These are phyloP conservation scores for Pezicula rhizophila DNA, from an alignment of 2,329 filamentous ascomycete genomes.

Conservation along the genomic window DNA sequence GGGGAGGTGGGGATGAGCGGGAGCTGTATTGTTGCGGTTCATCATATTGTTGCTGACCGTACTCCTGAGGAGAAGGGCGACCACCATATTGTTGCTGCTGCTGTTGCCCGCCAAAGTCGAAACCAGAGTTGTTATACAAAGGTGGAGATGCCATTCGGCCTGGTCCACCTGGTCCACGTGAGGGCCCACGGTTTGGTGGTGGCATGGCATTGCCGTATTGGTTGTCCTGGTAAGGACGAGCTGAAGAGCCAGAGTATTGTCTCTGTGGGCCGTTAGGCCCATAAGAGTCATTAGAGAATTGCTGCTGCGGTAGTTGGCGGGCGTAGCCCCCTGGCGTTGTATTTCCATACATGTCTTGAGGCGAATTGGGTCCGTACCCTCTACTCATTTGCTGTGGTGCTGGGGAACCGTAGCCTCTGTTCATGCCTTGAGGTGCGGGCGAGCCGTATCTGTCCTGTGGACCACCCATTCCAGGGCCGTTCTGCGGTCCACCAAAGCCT, in stretches of 20 bases:
- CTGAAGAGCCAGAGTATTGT: slow-evolving; percentile 15
- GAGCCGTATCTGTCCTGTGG: slow-evolving; percentile 6
- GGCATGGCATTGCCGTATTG: slow-evolving; percentile 7
- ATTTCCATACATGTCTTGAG: slow-evolving; percentile 15
- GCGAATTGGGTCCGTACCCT: slow-evolving; percentile 6
- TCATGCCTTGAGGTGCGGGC: slow-evolving; percentile 2
- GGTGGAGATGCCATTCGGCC: slow-evolving; percentile 19
- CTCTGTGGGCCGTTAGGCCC: slow-evolving; percentile 15
- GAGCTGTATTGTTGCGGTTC: slow-evolving; percentile 7
- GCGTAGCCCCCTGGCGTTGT: slow-evolving; percentile 8
- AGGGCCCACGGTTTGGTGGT: slow-evolving; percentile 8
- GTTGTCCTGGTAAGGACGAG: slow-evolving; percentile 7
- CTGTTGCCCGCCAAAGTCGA: slow-evolving; percentile 17
- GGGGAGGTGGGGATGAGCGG: slow-evolving; percentile 8
- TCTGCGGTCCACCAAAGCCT: slow-evolving; percentile 10
- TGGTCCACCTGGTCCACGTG: slow-evolving; percentile 14
- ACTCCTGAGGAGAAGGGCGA: not conserved
- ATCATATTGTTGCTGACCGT: not conserved
- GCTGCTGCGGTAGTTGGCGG: slow-evolving; percentile 13
- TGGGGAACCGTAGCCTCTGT: slow-evolving; percentile 10
- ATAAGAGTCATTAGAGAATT: slow-evolving; percentile 19
- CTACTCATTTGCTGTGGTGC: slow-evolving; percentile 2
- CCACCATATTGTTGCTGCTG: not conserved
- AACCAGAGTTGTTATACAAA: slow-evolving; percentile 18
- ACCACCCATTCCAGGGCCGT: slow-evolving; percentile 6